Evolutionary conservation across 129 eudicot genomes (phyloP).

Genomic region (Scalesia atractyloides): DNA sequence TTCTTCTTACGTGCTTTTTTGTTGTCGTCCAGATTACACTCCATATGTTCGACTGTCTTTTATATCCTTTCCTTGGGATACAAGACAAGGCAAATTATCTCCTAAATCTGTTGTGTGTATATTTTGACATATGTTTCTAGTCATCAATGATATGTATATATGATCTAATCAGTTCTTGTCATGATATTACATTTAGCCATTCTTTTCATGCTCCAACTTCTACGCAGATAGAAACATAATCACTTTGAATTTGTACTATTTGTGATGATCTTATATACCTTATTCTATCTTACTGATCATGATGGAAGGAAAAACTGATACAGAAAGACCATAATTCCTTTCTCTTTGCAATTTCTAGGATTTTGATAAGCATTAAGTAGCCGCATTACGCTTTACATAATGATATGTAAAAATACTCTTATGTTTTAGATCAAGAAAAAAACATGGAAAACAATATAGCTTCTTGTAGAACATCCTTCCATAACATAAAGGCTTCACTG

Average conservation of each 20-base stretch:
- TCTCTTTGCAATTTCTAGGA: conserved; percentile 17
- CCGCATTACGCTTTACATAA: conserved; percentile 19
- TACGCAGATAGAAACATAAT: not conserved
- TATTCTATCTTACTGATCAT: not conserved
- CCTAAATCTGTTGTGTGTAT: not conserved
- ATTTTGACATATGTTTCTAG: not conserved
- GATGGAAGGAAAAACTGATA: not conserved
- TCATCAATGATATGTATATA: not conserved
- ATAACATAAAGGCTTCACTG: conserved; percentile 5
- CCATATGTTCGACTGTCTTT: not conserved
- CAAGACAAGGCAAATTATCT: not conserved
- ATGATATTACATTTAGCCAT: not conserved
- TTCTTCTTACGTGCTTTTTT: not conserved
- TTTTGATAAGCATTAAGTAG: conserved; percentile 10
- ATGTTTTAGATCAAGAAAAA: conserved; percentile 12
- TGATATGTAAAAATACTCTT: conserved; percentile 1
- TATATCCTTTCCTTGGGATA: not conserved
- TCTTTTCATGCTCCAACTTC: not conserved
- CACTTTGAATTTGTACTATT: not conserved
- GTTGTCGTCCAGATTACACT: not conserved
- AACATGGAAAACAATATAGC: not conserved
- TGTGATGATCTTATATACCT: not conserved
- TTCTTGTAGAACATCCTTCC: conserved; percentile 14
- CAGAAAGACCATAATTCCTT: not conserved
- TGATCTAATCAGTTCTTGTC: too few relatives aligned